Base-by-base conservation (phyloP, 139 green algal genomes). In the Yamagishiella unicocca region DNA sequence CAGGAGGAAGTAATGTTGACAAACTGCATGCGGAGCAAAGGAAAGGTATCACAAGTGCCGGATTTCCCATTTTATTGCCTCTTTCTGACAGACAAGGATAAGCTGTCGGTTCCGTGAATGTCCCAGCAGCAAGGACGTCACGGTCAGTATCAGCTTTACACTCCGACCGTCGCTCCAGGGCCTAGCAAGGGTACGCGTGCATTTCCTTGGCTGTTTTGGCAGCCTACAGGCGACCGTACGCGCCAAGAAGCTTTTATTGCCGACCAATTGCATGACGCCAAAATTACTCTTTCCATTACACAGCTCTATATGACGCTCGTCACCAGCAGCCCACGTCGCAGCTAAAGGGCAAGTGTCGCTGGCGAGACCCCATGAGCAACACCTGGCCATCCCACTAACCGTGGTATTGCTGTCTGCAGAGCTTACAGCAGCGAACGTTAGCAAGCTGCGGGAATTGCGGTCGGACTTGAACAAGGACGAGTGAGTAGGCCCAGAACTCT, bases 381-480 rank as follows among this genome's bases (percentile, higher is more conserved):
- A 58, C 50, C 50, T 58, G 12, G 50, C 50, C 50, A 12, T 58
- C 17, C 50, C 12, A 12, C 50, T 17, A 58, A 58, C 50, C 50
- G n/a, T n/a, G n/a, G n/a, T n/a, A n/a, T n/a, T n/a, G n/a, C n/a
- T n/a, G 50, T 25, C 24, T 54, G 40, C 58, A 85, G 79, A 85
- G 10, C 79, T 85, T 8, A 22, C 67, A 12, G 42, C 61, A 42
- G 42, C 62, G 2, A 85, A 85, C 79, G 79, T 85, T n/a, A 54
- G 35, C 29, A 85, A 85, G 55, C 79, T 85, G 4, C 61, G 61
- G 5, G 79, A 75, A n/a, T 42, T 76, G n/a, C 40, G 61, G 12
- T 17, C 55, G 4, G 79, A 75, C 7, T 31, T 85, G 5, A 85
- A 85, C 40, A 85, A 85, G 61, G 79, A 85, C 61, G 79, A 85